These are phyloP conservation scores for Linum lewisii DNA, from an alignment of 345 rosid species.

Conservation along the genomic window DNA sequence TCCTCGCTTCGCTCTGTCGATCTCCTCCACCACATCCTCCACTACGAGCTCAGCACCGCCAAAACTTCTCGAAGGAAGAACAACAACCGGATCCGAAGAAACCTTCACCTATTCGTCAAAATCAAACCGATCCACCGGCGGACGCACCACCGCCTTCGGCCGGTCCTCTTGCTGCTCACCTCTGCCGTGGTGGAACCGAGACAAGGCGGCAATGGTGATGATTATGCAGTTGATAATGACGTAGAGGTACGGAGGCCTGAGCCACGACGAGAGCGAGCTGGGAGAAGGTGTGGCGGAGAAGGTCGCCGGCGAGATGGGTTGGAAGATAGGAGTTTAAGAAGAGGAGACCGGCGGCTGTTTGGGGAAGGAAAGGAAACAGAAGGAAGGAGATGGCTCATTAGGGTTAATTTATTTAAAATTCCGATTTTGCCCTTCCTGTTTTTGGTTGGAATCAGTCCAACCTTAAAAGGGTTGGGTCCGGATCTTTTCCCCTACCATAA, in stretches of 20 bases:
- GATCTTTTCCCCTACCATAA: too few relatives aligned
- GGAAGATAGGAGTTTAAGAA: too few relatives aligned
- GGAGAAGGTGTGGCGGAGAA: too few relatives aligned
- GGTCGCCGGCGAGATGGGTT: too few relatives aligned
- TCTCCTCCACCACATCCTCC: slow-evolving; percentile 1
- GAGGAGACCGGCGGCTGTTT: too few relatives aligned
- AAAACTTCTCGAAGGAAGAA: not conserved
- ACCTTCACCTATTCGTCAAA: not conserved
- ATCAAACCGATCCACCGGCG: not conserved
- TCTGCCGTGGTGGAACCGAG: slow-evolving; percentile 26
- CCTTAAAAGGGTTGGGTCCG: too few relatives aligned
- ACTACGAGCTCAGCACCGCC: not conserved
- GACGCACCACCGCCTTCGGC: not conserved
- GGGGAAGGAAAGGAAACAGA: too few relatives aligned
- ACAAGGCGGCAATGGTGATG: slow-evolving; percentile 41
- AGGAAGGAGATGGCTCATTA: too few relatives aligned
- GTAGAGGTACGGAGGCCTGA: slow-evolving; percentile 49
- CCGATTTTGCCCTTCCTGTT: too few relatives aligned
- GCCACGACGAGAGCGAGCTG: slow-evolving; percentile 38
- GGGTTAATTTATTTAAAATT: too few relatives aligned
- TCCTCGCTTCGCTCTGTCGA: not conserved
- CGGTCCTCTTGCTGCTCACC: slow-evolving; percentile 2
- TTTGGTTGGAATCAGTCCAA: too few relatives aligned
- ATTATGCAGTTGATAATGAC: slow-evolving; percentile 43
- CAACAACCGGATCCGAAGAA: not conserved